Evolutionary conservation across 352 stramenopile species (phyloP), one percentile per base, ranked within the genome.

Genomic region (Phytopythium boreale): DNA sequence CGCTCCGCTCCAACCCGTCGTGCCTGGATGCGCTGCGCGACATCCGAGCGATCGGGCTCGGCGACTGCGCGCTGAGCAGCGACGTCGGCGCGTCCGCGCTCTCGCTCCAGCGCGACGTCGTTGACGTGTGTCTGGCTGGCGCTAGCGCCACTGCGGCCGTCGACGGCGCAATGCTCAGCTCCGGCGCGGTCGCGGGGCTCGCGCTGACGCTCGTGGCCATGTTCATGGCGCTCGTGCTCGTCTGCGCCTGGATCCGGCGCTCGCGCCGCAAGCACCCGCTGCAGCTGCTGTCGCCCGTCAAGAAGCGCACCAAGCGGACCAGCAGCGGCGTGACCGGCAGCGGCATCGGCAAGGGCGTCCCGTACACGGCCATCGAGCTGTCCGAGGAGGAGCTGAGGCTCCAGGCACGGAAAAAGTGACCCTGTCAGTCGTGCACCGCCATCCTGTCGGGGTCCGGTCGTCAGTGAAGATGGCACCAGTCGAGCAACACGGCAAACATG

Each of bases 181-280:
- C 51, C 2, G 51, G 51, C 27, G 51, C 51, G 26, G 26, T 29
- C 29, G 51, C 14, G 15, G 51, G 51, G 10, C 51, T 57, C 2
- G 51, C 17, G 27, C 51, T 57, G 11, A 57, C 51, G 51, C 51
- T 57, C 2, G 10, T 43, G 24, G 51, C 51, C 22, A 17, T 57
- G 22, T 37, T 41, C 14, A 6, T 57, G 4, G 19, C 22, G 15
- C 26, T 57, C 51, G 26, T 43, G 26, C 51, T 57, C 26, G 6
- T 57, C 17, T 57, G 51, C 29, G 24, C 51, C 24, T 57, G 51
- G 51, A 14, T 43, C 7, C 51, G 51, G 22, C 51, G 51, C 26
- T 41, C 26, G 17, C 51, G 51, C 27, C 51, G 51, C 51, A 57
- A 57, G 51, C 51, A 57, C 29, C 51, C 51, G 51, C 51, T 57